Base-by-base conservation (phyloP, 176 grass and related monocot genomes). In the Rhynchospora pubera region DNA sequence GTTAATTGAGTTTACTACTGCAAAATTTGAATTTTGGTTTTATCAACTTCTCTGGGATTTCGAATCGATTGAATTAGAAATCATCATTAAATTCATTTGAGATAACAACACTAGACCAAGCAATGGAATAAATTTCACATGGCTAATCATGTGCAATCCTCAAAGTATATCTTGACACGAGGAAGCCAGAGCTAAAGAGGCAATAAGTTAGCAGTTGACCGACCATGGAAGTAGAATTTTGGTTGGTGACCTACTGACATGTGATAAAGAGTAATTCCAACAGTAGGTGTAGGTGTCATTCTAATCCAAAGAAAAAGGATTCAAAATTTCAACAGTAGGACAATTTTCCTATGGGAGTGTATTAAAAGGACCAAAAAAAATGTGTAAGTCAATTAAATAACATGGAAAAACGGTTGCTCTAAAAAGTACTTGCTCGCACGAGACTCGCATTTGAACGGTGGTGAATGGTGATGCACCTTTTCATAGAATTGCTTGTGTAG, bases 121-220 rank as follows among this genome's bases (percentile, higher is more conserved):
- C 57, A 83, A 87, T 84, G 55, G 83, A 87, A 24, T 32, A 69
- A 14, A 26, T 8, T 39, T 87, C 84, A 89, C 84, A 89, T 91
- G 86, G 83, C 45, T 66, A 80, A 78, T 58, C 90, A 91, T 87
- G 87, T 91, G 83, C 70, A 61, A 61, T 53, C 51, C 61, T 81
- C 32, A 39, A 79, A 72, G 79, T 67, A 88, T 88, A 70, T 84
- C 57, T n/a, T n/a, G n/a, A n/a, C n/a, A n/a, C n/a, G n/a, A n/a
- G n/a, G n/a, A 59, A 77, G 45, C 83, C 66, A 62, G 24, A 62
- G 22, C 52, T 50, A 12, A 85, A 84, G 64, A 84, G 65, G 56
- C 50, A 55, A 62, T 66, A 66, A 82, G 19, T 66, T 60, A 82
- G 79, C 21, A 69, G 66, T 86, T 88, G 79, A 90, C 88, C 82